A percentile compares a stretch with the other conserved stretches of the same genome.
These are phyloP conservation scores for Thymus mandschuricus DNA, from an alignment of 257 asterid species.

Conservation along the genomic window DNA sequence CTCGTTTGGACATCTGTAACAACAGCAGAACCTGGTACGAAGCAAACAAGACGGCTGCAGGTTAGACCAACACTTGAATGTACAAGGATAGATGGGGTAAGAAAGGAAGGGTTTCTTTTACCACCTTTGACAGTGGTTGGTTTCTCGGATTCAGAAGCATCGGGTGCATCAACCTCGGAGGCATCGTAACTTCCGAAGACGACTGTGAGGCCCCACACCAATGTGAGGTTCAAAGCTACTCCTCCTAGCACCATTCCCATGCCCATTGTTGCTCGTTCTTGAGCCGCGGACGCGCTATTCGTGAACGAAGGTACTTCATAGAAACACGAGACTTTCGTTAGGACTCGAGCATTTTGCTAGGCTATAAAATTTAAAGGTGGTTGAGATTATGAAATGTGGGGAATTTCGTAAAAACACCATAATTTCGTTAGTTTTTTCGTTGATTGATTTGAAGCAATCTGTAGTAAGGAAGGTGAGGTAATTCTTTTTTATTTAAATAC, in stretches of 20 bases:
- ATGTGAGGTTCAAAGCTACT: constrained; percentile 58
- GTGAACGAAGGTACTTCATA: constrained; percentile 47
- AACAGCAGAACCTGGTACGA: constrained; percentile 40
- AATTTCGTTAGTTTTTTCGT: too few relatives aligned
- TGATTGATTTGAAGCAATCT: too few relatives aligned
- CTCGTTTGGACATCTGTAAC: constrained; percentile 58
- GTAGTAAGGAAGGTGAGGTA: too few relatives aligned
- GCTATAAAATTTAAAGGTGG: too few relatives aligned
- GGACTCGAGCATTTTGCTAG: too few relatives aligned
- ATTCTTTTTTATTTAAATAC: too few relatives aligned
- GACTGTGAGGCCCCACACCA: constrained; percentile 62
- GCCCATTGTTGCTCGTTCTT: constrained; percentile 51
- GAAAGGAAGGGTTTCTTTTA: too few relatives aligned
- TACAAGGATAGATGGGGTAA: not conserved
- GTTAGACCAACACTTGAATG: not conserved
- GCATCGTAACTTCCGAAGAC: constrained; percentile 60
- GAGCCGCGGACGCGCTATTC: constrained; percentile 49
- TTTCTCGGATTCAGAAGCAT: constrained; percentile 19
- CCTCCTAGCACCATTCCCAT: constrained; percentile 68
- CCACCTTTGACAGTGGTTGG: constrained; percentile 29
- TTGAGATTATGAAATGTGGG: too few relatives aligned
- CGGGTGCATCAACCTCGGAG: constrained; percentile 23
- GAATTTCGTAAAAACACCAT: too few relatives aligned
- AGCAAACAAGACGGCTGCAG: not conserved
- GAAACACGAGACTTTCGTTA: not conserved